phyloP scores from a whole-genome alignment of 345 rosid species.

The Citrus reticulata region DNA sequence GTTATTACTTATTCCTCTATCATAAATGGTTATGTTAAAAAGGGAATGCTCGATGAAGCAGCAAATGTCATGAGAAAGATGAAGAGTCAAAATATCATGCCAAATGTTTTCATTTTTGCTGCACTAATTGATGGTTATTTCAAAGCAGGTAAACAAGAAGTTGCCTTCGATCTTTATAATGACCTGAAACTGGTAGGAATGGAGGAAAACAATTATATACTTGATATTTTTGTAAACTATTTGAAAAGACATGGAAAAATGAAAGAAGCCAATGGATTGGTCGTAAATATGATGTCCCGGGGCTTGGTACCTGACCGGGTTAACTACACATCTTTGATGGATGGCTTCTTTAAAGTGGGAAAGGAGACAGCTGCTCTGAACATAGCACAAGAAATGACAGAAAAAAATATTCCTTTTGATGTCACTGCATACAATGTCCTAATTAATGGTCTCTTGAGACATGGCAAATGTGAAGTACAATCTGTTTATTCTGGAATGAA shows the following conservation, averaged over 20 bases:
- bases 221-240: slow-evolving; percentile 66
- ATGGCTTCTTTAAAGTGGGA: slow-evolving; percentile 76
- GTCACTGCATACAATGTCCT: slow-evolving; percentile 75
- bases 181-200: slow-evolving; percentile 62
- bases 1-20: slow-evolving; percentile 63
- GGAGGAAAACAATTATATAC: slow-evolving; percentile 50
- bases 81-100: slow-evolving; percentile 41
- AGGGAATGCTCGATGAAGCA: slow-evolving; percentile 72
- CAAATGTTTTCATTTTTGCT: slow-evolving; percentile 56
- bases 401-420: slow-evolving; percentile 60
- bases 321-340: slow-evolving; percentile 88
- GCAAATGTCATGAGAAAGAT: slow-evolving; percentile 49
- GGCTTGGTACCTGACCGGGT: slow-evolving; percentile 63
- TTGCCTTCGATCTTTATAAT: slow-evolving; percentile 54
- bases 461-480: slow-evolving; percentile 50
- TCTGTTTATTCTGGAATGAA: slow-evolving; percentile 57
- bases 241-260: slow-evolving; percentile 57
- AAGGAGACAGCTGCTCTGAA: slow-evolving; percentile 63
- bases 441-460: slow-evolving; percentile 61
- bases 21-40: slow-evolving; percentile 66
- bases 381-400: slow-evolving; percentile 67
- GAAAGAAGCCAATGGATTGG: slow-evolving; percentile 50
- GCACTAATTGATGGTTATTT: slow-evolving; percentile 67
- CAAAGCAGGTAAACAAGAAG: slow-evolving; percentile 55
- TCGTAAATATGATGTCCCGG: slow-evolving; percentile 44